These are phyloP conservation scores for Waitea zeae DNA, from an alignment of 1,284 basidiomycete genomes.

Conservation along the genomic window DNA sequence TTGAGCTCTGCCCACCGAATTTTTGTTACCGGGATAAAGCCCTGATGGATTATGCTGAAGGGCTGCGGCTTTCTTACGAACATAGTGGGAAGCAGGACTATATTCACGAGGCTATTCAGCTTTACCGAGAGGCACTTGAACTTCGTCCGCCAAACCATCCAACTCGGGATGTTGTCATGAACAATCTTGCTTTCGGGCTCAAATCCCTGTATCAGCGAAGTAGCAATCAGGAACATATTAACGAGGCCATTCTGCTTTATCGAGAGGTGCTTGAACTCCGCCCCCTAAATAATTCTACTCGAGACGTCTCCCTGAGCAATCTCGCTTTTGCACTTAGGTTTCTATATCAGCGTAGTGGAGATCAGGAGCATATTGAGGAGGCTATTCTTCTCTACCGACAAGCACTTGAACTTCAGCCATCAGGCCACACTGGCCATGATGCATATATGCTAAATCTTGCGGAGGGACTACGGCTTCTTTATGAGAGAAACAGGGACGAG, in stretches of 20 bases:
- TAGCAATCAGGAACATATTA: too few species aligned
- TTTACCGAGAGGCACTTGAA: background rate
- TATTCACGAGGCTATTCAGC: background rate
- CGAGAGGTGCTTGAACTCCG: background rate
- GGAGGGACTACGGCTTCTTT: too few species aligned
- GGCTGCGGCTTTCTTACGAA: background rate
- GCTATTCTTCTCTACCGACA: background rate
- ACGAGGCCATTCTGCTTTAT: too few species aligned
- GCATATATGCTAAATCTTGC: background rate
- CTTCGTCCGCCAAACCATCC: background rate
- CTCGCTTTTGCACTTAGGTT: background rate
- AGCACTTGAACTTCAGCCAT: background rate
- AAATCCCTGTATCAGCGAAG: too few species aligned
- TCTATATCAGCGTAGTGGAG: background rate
- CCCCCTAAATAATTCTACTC: background rate
- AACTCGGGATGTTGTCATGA: background rate
- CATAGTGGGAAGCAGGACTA: background rate
- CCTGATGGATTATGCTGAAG: background rate
- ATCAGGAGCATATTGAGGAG: background rate
- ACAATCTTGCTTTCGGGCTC: slow-evolving; percentile 1
- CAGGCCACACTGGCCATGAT: background rate
- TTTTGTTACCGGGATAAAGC: background rate
- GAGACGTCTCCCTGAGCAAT: background rate
- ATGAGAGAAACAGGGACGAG: too few species aligned
- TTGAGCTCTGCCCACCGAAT: background rate